Evolutionary conservation across 768 basidiomycete species (phyloP).

Genomic region (Rubroboletus pulcherrimus): DNA sequence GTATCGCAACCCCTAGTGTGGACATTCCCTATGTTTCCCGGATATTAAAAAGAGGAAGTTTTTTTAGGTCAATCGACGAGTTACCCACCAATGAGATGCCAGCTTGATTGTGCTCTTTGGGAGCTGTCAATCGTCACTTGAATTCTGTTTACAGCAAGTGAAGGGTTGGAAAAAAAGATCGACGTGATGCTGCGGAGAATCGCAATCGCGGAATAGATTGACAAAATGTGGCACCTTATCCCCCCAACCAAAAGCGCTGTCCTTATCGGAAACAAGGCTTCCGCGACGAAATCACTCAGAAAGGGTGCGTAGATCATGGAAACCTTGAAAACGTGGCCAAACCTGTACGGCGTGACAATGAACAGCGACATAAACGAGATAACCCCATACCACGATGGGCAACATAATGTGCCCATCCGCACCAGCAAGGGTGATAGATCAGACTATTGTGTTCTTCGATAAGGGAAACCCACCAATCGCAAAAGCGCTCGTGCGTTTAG

Average conservation of each 20-base stretch:
- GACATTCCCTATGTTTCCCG: conserved; percentile 3
- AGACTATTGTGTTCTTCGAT: conserved; percentile 2
- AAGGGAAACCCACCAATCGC: conserved; percentile 22
- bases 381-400: conserved; percentile 1
- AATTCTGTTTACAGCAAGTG: background rate
- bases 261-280: conserved; percentile 22
- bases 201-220: conserved; percentile 1
- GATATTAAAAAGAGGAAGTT: conserved; percentile 2
- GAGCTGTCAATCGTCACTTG: background rate
- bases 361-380: background rate
- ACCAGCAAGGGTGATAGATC: background rate
- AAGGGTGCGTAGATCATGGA: background rate
- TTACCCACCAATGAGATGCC: conserved; percentile 7
- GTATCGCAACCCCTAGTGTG: conserved; percentile 11
- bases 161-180: conserved; percentile 4
- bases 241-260: conserved; percentile 13
- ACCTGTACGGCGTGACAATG: background rate
- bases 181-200: conserved; percentile 16
- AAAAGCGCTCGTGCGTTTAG: conserved; percentile 15
- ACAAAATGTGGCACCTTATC: conserved; percentile 14
- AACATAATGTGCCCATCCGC: background rate
- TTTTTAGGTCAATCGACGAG: background rate
- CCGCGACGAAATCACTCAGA: background rate
- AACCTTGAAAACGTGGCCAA: background rate
- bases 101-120: conserved; percentile 9